A percentile compares a stretch with the other conserved stretches of the same genome.
phyloP scores from a whole-genome alignment of 1,284 basidiomycete species.

The Moesziomyces parantarcticus region DNA sequence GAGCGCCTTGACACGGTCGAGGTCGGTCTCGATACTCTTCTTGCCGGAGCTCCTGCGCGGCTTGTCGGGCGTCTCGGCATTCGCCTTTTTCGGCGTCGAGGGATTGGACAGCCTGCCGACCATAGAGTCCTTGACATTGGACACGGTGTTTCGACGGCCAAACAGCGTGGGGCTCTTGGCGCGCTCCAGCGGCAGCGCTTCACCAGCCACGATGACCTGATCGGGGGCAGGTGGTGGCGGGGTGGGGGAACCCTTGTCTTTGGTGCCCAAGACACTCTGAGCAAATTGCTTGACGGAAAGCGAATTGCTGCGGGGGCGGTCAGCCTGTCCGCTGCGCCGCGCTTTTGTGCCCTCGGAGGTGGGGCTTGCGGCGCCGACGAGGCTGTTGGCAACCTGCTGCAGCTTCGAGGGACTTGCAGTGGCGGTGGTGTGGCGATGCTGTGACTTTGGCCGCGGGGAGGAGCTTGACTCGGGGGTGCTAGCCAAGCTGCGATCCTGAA shows the following conservation, averaged over 20 bases:
- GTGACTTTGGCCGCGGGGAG: constrained; percentile 28
- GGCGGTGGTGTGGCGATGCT: constrained; percentile 41
- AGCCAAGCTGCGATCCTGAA: constrained; percentile 14
- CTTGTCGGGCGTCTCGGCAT: constrained; percentile 15
- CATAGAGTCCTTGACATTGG: constrained; percentile 41
- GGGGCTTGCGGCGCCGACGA: constrained; percentile 14
- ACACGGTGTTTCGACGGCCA: constrained; percentile 44
- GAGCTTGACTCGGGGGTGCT: constrained; percentile 22
- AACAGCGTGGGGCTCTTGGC: constrained; percentile 54
- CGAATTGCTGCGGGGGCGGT: constrained; percentile 56
- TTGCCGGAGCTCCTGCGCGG: constrained; percentile 35
- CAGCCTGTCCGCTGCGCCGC: constrained; percentile 23
- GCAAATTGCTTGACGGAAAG: constrained; percentile 50
- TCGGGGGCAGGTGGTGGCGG: constrained; percentile 16
- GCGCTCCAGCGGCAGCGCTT: constrained; percentile 42
- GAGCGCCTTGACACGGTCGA: constrained; percentile 41
- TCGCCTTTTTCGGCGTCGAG: constrained; percentile 41
- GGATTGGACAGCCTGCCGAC: constrained; percentile 33
- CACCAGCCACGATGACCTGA: constrained; percentile 45
- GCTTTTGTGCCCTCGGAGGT: constrained; percentile 21
- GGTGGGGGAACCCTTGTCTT: constrained; percentile 24
- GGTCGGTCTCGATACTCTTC: constrained; percentile 34
- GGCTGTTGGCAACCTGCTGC: constrained; percentile 24
- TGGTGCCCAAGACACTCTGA: constrained; percentile 42
- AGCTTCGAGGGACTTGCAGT: constrained; percentile 34